Percentiles rank a stretch among this genome's conserved stretches.
Conservation (phyloP, 1,284 basidiomycete species). For the Pseudozyma pruni region DNA sequence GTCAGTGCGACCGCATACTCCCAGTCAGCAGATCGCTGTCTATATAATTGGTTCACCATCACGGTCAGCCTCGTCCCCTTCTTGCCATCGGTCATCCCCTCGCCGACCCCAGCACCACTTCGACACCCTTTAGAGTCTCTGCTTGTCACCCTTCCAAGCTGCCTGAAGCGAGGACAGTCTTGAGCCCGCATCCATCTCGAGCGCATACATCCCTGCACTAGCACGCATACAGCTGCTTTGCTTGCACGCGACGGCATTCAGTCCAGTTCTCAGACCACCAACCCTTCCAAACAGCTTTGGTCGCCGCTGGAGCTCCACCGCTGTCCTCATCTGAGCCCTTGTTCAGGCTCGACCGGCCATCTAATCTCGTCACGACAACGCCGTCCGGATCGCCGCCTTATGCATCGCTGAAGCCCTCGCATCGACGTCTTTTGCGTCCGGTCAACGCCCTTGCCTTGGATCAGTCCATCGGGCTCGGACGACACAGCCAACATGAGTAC, state of each 20-base stretch:
- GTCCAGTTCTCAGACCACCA: background rate
- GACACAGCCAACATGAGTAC: slow-evolving; percentile 28
- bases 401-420: slow-evolving; percentile 11
- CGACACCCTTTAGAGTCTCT: too few species aligned
- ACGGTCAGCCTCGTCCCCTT: too few species aligned
- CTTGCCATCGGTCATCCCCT: too few species aligned
- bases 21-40: too few species aligned
- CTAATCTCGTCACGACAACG: background rate
- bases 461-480: slow-evolving; percentile 5
- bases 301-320: too few species aligned
- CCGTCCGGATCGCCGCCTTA: slow-evolving; percentile 6
- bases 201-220: slow-evolving; percentile 14
- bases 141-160: background rate
- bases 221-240: slow-evolving; percentile 16
- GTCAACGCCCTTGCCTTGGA: slow-evolving; percentile 6
- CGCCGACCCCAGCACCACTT: too few species aligned
- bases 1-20: too few species aligned
- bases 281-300: too few species aligned
- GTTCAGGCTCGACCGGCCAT: background rate
- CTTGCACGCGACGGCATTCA: slow-evolving; percentile 9
- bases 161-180: background rate
- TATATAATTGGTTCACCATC: too few species aligned
- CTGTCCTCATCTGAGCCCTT: background rate
- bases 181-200: background rate
- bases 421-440: slow-evolving; percentile 8